A percentile compares a stretch with the other conserved stretches of the same genome.
Conservation (phyloP, 2,329 filamentous ascomycete species). For the Cordyceps sp. region DNA sequence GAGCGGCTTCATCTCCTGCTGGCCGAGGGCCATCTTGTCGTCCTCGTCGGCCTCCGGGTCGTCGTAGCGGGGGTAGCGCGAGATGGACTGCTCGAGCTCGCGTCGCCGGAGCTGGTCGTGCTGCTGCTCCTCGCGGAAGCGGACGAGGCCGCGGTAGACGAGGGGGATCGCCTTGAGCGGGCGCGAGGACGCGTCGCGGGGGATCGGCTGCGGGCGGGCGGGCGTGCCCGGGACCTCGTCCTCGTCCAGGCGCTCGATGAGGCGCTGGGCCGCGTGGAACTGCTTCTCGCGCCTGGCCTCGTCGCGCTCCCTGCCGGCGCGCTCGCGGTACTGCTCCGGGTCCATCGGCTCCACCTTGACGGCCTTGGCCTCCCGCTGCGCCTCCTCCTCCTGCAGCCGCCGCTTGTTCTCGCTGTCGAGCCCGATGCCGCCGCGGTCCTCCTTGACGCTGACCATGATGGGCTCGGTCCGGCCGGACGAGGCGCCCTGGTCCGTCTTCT, state of each 20-base stretch:
- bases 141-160: conserved; percentile 62
- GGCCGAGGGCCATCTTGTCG: conserved; percentile 52
- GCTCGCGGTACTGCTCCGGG: conserved; percentile 56
- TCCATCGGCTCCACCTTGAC: conserved; percentile 32
- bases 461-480: conserved; percentile 41
- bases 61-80: conserved; percentile 45
- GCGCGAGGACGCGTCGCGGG: conserved; percentile 15
- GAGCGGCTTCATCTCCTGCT: conserved; percentile 29
- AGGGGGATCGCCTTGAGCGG: conserved; percentile 56
- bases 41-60: conserved; percentile 55
- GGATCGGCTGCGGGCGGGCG: too few species aligned
- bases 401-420: conserved; percentile 71
- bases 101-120: conserved; percentile 47
- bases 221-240: conserved; percentile 31
- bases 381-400: conserved; percentile 43
- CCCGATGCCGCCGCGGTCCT: conserved; percentile 69
- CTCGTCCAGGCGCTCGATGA: conserved; percentile 64
- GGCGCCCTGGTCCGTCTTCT: conserved; percentile 28
- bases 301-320: conserved; percentile 55
- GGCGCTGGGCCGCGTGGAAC: conserved; percentile 63
- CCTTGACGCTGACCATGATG: conserved; percentile 59
- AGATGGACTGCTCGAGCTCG: conserved; percentile 46
- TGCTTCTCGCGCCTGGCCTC: conserved; percentile 50
- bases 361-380: conserved; percentile 33
- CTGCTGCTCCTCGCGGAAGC: conserved; percentile 52